These are phyloP conservation scores for Citrus mangshanensis DNA, from an alignment of 345 rosid species.

Conservation along the genomic window DNA sequence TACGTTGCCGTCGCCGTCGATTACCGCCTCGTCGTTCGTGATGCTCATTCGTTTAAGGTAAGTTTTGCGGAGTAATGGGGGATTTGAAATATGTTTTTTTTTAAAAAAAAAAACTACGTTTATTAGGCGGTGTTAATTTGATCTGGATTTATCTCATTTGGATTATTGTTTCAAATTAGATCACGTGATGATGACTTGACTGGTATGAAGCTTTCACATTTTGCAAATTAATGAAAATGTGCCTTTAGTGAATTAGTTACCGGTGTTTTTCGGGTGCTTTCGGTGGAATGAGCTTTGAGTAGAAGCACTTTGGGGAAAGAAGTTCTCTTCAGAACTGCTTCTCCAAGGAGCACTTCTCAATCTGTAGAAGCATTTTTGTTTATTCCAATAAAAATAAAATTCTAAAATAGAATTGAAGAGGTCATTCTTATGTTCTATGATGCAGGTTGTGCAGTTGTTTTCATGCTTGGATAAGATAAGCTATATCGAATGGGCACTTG, in stretches of 20 bases:
- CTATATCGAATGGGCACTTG: conserved; percentile 95
- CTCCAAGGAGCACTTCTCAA: neutral
- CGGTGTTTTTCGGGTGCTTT: neutral
- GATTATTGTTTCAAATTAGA: neutral
- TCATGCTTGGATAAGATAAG: conserved; percentile 97
- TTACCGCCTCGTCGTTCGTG: conserved; percentile 90
- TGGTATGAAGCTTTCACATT: neutral
- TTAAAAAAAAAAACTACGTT: too few relatives aligned
- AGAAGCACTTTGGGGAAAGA: neutral
- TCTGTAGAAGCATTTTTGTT: neutral
- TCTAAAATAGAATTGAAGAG: neutral
- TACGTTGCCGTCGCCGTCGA: conserved; percentile 84
- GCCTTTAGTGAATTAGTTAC: neutral
- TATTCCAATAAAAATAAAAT: neutral
- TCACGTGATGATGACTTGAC: neutral
- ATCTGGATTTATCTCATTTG: neutral
- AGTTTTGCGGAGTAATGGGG: neutral
- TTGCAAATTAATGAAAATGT: neutral
- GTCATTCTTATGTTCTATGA: conserved; percentile 6
- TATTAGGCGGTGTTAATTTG: neutral
- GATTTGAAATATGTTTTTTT: neutral
- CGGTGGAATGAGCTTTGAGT: neutral
- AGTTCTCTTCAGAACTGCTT: neutral
- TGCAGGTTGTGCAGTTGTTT: conserved; percentile 96
- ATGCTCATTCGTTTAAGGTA: conserved; percentile 81